Evolutionary conservation across 495 filamentous ascomycete species (phyloP), one percentile per base, ranked within the genome.

Genomic region (Talaromyces ruber): DNA sequence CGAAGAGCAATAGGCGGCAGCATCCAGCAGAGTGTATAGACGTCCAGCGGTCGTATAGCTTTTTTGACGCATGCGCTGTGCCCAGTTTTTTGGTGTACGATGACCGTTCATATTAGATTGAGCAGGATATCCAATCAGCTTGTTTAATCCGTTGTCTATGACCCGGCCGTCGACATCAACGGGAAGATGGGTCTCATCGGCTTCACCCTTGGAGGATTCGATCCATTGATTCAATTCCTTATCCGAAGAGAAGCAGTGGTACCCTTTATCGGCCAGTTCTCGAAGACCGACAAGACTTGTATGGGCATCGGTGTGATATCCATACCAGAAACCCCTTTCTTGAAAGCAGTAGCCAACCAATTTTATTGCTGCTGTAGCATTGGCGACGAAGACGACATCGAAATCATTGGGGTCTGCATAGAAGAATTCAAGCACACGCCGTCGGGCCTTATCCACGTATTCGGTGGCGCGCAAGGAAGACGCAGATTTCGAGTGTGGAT

Each of bases 81-180:
- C 75, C 88, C 89, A 92, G 2, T 71, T 66, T 16, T 85, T 71
- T 3, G 88, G 87, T 22, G 89, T 74, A 26, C 89, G 79, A 29
- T 86, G 78, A 6, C 90, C 90, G 12, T 84, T 90, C 80, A 93
- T 86, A 67, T 92, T 92, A 14, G 87, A 90, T 70, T 92, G 89
- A 5, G 84, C 90, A 12, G 90, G 89, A 71, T 87, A 93, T 14
- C 84, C 88, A 66, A 92, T 90, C 14, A 93, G 72, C 1, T 82
- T 82, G 28, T 87, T 66, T 4, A 63, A 64, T 34, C 52, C 61
- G 30, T 47, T 50, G 24, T 29, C 24, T 52, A 68, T 64, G 3
- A 51, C 6, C 39, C 3, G 39, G 3, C 29, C 18, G 28, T 21
- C 66, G 61, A 26, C 64, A 37, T 62, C 71, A 65, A 53, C 69